These are phyloP conservation scores for Bruguiera gymnorhiza DNA, from an alignment of 345 rosid species.

Conservation along the genomic window DNA sequence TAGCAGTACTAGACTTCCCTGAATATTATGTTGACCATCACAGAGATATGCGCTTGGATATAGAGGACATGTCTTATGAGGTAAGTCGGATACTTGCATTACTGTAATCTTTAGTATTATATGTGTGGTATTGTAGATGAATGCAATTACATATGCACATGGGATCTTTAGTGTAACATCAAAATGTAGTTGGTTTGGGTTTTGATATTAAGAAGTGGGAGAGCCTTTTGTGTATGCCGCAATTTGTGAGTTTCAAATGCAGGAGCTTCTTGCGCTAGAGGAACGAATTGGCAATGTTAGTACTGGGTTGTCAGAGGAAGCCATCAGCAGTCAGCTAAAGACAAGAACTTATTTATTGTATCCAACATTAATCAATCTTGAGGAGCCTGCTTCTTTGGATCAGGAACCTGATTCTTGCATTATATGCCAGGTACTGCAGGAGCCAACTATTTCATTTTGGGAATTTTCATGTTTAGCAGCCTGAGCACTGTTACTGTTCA, in stretches of 20 bases:
- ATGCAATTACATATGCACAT: no score
- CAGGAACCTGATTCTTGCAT: constrained; percentile 65
- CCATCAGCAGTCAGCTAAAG: constrained; percentile 38
- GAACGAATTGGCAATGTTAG: constrained; percentile 76
- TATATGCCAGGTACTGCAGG: constrained; percentile 73
- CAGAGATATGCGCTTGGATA: constrained; percentile 89
- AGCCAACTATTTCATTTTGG: not conserved
- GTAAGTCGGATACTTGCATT: constrained; percentile 28
- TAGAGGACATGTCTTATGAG: constrained; percentile 90
- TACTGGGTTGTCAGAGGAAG: constrained; percentile 77
- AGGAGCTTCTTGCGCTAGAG: constrained; percentile 87
- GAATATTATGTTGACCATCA: constrained; percentile 61
- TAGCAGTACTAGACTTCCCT: constrained; percentile 54
- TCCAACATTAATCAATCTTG: constrained; percentile 44
- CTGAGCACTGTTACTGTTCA: no score
- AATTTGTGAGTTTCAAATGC: constrained; percentile 5
- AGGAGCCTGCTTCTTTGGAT: constrained; percentile 55
- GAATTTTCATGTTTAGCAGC: not conserved
- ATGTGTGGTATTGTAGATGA: no score
- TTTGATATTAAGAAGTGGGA: no score
- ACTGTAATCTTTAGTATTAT: no score
- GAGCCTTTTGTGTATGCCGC: no score
- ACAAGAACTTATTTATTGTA: constrained; percentile 40
- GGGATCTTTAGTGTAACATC: no score
- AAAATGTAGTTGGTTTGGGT: no score